phyloP scores from a whole-genome alignment of 805 yeast genomes.

The Spathaspora arborariae region DNA sequence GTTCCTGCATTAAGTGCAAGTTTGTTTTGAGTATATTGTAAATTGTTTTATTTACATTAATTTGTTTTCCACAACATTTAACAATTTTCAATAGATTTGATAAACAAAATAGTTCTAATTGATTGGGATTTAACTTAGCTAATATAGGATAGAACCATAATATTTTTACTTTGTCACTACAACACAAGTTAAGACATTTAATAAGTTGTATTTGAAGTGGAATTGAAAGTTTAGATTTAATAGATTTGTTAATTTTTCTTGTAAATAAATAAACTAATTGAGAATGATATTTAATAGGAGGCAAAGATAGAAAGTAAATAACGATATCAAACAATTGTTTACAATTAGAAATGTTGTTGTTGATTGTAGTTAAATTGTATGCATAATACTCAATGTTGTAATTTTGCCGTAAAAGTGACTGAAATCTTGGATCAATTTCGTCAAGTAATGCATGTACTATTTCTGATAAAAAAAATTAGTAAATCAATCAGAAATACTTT shows the following conservation, averaged over 20 bases:
- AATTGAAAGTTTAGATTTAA: neutral
- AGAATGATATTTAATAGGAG: constrained; percentile 1
- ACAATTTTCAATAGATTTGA: constrained; percentile 1
- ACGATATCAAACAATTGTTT: constrained; percentile 1
- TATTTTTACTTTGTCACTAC: neutral
- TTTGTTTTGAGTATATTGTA: neutral
- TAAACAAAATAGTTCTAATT: constrained; percentile 7
- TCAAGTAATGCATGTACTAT: constrained; percentile 2
- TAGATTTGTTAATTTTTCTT: neutral
- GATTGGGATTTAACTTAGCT: neutral
- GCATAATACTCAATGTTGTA: constrained; percentile 6
- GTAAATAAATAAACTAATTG: constrained; percentile 3
- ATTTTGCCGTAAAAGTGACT: neutral
- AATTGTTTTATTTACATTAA: neutral
- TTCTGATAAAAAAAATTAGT: neutral
- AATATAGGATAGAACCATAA: constrained; percentile 7
- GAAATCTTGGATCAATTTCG: constrained; percentile 4
- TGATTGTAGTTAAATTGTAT: neutral
- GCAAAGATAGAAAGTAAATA: constrained; percentile 1
- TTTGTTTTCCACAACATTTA: neutral
- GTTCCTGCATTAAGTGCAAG: neutral
- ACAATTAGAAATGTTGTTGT: neutral
- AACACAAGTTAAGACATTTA: constrained; percentile 1
- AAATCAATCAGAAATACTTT: neutral
- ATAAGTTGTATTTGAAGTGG: neutral